These are phyloP conservation scores for Alternaria triticina DNA, from an alignment of 2,329 filamentous ascomycete species.

Conservation along the genomic window DNA sequence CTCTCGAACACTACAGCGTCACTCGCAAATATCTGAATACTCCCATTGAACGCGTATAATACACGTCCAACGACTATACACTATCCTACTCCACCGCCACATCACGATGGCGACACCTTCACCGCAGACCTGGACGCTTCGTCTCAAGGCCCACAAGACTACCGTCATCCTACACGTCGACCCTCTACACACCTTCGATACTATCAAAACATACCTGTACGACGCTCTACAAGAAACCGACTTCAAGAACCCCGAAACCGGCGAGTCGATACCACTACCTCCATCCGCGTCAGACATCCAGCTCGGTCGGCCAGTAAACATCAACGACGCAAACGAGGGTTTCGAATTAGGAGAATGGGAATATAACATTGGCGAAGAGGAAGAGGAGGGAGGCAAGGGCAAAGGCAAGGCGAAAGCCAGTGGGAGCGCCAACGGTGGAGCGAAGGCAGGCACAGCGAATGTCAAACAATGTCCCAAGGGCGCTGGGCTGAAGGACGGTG, in stretches of 20 bases:
- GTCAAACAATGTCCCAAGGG: slow-evolving; percentile 44
- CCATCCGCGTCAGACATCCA: slow-evolving; percentile 47
- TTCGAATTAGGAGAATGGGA: slow-evolving; percentile 49
- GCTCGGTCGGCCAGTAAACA: slow-evolving; percentile 51
- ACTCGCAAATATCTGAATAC: not conserved
- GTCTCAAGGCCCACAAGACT: slow-evolving; percentile 55
- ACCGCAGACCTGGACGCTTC: slow-evolving; percentile 50
- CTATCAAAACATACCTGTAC: slow-evolving; percentile 52
- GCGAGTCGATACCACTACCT: slow-evolving; percentile 49
- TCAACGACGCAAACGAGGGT: slow-evolving; percentile 49
- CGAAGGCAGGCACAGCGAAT: slow-evolving; percentile 1
- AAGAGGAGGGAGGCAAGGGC: slow-evolving; percentile 42
- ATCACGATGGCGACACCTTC: slow-evolving; percentile 29
- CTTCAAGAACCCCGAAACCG: slow-evolving; percentile 36
- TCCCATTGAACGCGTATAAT: not conserved
- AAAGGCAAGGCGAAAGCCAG: slow-evolving; percentile 51
- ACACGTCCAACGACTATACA: not conserved
- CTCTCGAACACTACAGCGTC: not conserved
- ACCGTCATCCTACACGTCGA: slow-evolving; percentile 57
- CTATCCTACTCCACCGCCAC: not conserved
- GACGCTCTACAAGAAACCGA: slow-evolving; percentile 50
- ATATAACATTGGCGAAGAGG: slow-evolving; percentile 27
- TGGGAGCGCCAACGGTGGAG: not conserved
- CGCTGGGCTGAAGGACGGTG: slow-evolving; percentile 43
- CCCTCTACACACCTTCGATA: slow-evolving; percentile 49